Conservation (phyloP, 495 filamentous ascomycete genomes). For the Cudoniella acicularis region DNA sequence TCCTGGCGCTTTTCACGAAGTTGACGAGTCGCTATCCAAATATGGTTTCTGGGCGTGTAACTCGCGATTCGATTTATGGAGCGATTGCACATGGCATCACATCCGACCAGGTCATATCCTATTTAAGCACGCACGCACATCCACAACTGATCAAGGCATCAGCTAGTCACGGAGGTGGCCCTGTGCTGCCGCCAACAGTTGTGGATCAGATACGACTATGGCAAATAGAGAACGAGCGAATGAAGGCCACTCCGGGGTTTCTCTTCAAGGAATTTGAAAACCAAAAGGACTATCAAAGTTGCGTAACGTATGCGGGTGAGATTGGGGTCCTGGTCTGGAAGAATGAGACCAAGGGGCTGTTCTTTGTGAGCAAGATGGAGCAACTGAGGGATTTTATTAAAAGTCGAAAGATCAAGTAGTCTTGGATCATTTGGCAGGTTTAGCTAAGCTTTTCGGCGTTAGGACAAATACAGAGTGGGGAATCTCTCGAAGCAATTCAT, state of each 20-base stretch:
- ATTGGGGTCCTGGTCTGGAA: constrained; percentile 91
- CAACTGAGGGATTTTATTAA: constrained; percentile 78
- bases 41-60: constrained; percentile 85
- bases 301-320: constrained; percentile 77
- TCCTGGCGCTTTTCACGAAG: constrained; percentile 84
- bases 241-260: constrained; percentile 76
- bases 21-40: constrained; percentile 87
- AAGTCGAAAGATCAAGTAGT: constrained; percentile 45
- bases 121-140: constrained; percentile 85
- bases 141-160: constrained; percentile 73
- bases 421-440: neutral
- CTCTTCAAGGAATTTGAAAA: constrained; percentile 85
- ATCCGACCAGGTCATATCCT: constrained; percentile 86
- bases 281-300: constrained; percentile 69
- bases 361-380: constrained; percentile 84
- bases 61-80: constrained; percentile 75
- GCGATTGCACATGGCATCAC: constrained; percentile 92
- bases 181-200: constrained; percentile 86
- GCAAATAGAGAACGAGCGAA: constrained; percentile 95
- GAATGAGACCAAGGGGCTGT: constrained; percentile 69
- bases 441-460: neutral
- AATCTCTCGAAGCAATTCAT: constrained; percentile 4
- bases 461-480: neutral
- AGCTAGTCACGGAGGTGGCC: constrained; percentile 35
- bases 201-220: constrained; percentile 96